A percentile compares a stretch with the other conserved stretches of the same genome.
These are phyloP conservation scores for Pseudogymnoascus sp. DNA, from an alignment of 2,329 filamentous ascomycete species.

Conservation along the genomic window DNA sequence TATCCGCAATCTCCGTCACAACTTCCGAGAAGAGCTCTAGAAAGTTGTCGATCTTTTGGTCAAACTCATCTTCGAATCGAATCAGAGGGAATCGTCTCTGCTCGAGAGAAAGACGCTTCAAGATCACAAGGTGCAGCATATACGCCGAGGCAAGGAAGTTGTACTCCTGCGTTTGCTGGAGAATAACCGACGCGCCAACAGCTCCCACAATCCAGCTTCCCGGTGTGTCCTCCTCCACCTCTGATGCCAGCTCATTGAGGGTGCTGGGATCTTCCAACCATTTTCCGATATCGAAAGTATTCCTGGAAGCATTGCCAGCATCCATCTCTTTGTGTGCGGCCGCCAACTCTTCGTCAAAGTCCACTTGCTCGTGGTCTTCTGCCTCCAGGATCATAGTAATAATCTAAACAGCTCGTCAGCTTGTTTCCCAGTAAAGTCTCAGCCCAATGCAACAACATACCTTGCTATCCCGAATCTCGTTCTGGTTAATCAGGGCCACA, in stretches of 20 bases:
- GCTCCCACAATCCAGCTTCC: conserved; percentile 3
- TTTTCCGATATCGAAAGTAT: conserved; percentile 1
- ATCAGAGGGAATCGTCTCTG: conserved; percentile 30
- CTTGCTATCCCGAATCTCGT: conserved; percentile 57
- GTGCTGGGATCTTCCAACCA: conserved; percentile 2
- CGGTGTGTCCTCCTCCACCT: neutral
- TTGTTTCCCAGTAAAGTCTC: neutral
- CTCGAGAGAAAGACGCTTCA: conserved; percentile 33
- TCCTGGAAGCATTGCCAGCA: neutral
- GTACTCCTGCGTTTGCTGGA: conserved; percentile 12
- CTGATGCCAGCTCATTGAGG: conserved; percentile 4
- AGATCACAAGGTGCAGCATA: conserved; percentile 34
- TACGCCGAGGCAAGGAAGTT: conserved; percentile 30
- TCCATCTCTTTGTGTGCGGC: neutral
- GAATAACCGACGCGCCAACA: conserved; percentile 3
- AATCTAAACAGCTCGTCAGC: conserved; percentile 25
- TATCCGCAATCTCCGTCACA: conserved; percentile 29
- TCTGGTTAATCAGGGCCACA: conserved; percentile 52
- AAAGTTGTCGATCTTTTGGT: conserved; percentile 30
- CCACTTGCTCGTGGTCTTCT: conserved; percentile 13
- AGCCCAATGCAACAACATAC: conserved; percentile 26
- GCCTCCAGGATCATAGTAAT: conserved; percentile 40
- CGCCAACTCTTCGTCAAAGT: conserved; percentile 9
- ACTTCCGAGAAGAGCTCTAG: conserved; percentile 29
- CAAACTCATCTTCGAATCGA: conserved; percentile 25